These are phyloP conservation scores for Fusarium sp. DNA, from an alignment of 2,329 filamentous ascomycete species.

Conservation along the genomic window DNA sequence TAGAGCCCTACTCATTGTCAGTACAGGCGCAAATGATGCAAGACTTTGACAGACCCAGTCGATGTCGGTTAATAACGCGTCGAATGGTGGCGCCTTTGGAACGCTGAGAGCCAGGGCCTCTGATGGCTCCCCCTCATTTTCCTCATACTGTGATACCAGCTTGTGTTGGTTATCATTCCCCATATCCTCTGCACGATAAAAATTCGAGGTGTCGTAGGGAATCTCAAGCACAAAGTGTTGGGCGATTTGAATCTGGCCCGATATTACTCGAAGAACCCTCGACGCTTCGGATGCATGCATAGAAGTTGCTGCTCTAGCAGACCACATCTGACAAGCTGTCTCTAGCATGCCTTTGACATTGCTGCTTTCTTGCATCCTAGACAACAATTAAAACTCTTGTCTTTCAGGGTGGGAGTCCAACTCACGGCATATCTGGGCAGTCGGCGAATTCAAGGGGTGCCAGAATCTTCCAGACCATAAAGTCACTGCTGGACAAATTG, in stretches of 20 bases:
- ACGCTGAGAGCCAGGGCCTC: neutral
- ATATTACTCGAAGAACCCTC: neutral
- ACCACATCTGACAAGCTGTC: constrained; percentile 5
- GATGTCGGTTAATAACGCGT: neutral
- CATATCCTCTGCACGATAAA: fast-evolving
- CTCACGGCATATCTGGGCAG: constrained; percentile 23
- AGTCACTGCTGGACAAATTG: constrained; percentile 1
- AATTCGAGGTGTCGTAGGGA: neutral
- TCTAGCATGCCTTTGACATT: neutral
- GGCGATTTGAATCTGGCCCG: neutral
- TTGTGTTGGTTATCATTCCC: neutral
- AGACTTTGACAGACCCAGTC: constrained; percentile 4
- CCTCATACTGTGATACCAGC: too few species aligned
- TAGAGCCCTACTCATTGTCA: neutral
- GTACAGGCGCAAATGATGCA: neutral
- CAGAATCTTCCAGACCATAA: constrained; percentile 12
- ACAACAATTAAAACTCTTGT: neutral
- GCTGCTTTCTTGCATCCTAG: neutral
- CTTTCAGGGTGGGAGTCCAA: neutral
- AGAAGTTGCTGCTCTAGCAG: neutral
- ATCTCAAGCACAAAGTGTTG: neutral
- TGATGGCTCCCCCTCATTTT: neutral
- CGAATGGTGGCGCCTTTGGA: neutral
- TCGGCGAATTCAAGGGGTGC: constrained; percentile 13
- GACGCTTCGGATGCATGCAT: neutral